Conservation (phyloP, 2,329 filamentous ascomycete genomes). For the Monosporascus sp. region DNA sequence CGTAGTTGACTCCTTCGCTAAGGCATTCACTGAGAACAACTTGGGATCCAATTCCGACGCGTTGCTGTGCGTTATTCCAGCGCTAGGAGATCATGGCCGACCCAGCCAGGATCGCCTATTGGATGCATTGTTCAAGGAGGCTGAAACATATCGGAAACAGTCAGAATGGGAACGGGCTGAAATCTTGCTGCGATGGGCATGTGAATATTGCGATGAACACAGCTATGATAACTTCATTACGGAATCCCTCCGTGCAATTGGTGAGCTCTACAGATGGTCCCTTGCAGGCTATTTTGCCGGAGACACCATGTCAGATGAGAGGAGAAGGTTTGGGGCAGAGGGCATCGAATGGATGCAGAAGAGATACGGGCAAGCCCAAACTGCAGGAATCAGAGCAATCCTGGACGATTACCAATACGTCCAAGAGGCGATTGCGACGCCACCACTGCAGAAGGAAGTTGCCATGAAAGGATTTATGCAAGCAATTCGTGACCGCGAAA, state of each 20-base stretch:
- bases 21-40: conserved; percentile 7
- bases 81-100: not conserved
- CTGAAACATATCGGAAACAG: not conserved
- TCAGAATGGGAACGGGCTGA: not conserved
- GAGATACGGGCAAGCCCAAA: not conserved
- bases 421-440: not conserved
- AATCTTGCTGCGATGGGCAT: not conserved
- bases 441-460: not conserved
- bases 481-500: not conserved
- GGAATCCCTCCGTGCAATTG: not conserved
- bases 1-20: conserved; percentile 1
- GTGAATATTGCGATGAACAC: not conserved
- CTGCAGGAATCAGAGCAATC: not conserved
- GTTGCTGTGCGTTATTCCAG: conserved; percentile 4
- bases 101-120: not conserved
- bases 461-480: not conserved
- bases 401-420: not conserved
- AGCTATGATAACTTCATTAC: not conserved
- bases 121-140: not conserved
- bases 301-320: not conserved
- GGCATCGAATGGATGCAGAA: not conserved
- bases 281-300: not conserved
- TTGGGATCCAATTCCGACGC: conserved; percentile 7
- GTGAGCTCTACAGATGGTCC: not conserved
- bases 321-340: not conserved